Percentiles rank a stretch among this genome's conserved stretches.
phyloP scores from a whole-genome alignment of 805 yeast species.

The Brettanomyces nanus region DNA sequence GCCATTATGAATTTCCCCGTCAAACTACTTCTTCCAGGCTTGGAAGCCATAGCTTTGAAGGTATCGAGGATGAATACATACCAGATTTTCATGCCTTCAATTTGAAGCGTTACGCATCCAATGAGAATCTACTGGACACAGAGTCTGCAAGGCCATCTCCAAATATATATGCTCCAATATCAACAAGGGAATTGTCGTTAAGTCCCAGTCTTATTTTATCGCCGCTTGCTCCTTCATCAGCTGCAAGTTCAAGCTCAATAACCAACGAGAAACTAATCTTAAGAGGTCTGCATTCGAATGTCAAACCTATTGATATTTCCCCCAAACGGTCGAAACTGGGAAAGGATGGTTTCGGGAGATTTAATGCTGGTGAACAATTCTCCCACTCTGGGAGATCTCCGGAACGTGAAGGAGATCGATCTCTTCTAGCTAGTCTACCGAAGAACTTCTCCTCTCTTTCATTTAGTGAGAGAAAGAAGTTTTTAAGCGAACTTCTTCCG shows the following conservation, averaged over 20 bases:
- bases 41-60: conserved; percentile 19
- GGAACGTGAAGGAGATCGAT: conserved; percentile 32
- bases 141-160: neutral
- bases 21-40: neutral
- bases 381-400: conserved; percentile 24
- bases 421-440: conserved; percentile 37
- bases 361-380: conserved; percentile 11
- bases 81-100: conserved; percentile 47
- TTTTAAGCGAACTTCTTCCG: conserved; percentile 23
- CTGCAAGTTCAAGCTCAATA: neutral
- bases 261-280: neutral
- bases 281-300: conserved; percentile 17
- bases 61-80: conserved; percentile 69
- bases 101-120: conserved; percentile 13
- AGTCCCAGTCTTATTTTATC: neutral
- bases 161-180: neutral
- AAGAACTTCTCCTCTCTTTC: conserved; percentile 42
- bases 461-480: conserved; percentile 41
- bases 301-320: conserved; percentile 22
- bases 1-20: neutral
- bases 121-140: conserved; percentile 4
- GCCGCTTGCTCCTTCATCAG: neutral
- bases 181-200: neutral
- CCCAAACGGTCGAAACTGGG: neutral
- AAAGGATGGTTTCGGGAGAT: neutral